phyloP scores from a whole-genome alignment of 176 grass and related monocot genomes.

The Echinochloa phyllopogon region DNA sequence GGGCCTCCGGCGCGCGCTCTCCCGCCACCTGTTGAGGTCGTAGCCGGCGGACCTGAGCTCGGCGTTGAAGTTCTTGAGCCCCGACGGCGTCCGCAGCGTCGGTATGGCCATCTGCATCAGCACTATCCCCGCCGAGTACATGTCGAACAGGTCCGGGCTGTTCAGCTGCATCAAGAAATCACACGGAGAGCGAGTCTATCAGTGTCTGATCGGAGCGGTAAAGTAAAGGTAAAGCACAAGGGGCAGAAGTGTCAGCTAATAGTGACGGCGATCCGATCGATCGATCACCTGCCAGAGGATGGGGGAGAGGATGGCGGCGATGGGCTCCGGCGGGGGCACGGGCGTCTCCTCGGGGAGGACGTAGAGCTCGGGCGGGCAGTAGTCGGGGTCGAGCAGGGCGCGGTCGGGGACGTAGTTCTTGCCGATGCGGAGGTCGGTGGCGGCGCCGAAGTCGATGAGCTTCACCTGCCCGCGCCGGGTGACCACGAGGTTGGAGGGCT shows the following conservation, averaged over 20 bases:
- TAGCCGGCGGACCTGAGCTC: slow-evolving; percentile 81
- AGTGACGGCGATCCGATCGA: not conserved
- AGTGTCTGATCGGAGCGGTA: not conserved
- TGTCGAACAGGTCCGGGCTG: slow-evolving; percentile 93
- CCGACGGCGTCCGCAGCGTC: slow-evolving; percentile 54
- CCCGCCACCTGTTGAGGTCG: slow-evolving; percentile 83
- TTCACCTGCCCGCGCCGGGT: slow-evolving; percentile 85
- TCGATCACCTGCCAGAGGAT: slow-evolving; percentile 80
- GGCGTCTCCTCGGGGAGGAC: slow-evolving; percentile 97
- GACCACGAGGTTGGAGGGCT: slow-evolving; percentile 91
- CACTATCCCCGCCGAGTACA: slow-evolving; percentile 95
- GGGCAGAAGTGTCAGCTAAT: no score
- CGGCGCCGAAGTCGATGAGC: slow-evolving; percentile 97
- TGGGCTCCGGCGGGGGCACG: slow-evolving; percentile 72
- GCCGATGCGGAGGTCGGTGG: slow-evolving; percentile 94
- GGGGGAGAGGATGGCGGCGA: slow-evolving; percentile 93
- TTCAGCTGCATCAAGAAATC: slow-evolving; percentile 65
- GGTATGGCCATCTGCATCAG: slow-evolving; percentile 97
- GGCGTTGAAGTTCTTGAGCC: slow-evolving; percentile 93
- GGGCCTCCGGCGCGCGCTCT: slow-evolving; percentile 56
- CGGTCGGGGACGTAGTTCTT: slow-evolving; percentile 93
- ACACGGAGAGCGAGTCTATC: not conserved
- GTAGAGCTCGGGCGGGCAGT: slow-evolving; percentile 93
- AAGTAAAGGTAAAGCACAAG: not conserved
- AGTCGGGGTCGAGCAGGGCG: slow-evolving; percentile 82